Percentiles rank a stretch among this genome's conserved stretches.
These are phyloP conservation scores for Zanthoxylum bungeanum DNA, from an alignment of 345 rosid genomes.

Conservation along the genomic window DNA sequence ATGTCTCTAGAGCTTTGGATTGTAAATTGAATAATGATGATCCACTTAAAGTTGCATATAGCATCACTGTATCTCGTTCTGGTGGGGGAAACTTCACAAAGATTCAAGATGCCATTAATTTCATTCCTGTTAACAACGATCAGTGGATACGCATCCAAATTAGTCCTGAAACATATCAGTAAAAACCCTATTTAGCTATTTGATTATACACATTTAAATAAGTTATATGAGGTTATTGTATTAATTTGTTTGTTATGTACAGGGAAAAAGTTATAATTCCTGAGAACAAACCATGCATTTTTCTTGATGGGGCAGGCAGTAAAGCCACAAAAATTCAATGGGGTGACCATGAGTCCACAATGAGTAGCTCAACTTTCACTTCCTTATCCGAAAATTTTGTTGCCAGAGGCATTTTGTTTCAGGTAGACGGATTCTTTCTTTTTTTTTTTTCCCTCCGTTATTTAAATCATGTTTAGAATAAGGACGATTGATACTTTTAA, in stretches of 20 bases:
- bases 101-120: conserved; percentile 31
- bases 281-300: conserved; percentile 20
- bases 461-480: too few relatives aligned
- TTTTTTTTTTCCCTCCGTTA: too few relatives aligned
- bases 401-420: conserved; percentile 24
- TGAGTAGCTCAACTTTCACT: conserved; percentile 20
- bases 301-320: conserved; percentile 25
- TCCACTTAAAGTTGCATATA: not conserved
- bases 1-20: not conserved
- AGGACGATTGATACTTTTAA: too few relatives aligned
- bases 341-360: conserved; percentile 14
- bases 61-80: conserved; percentile 14
- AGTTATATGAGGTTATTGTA: too few relatives aligned
- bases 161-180: conserved; percentile 16
- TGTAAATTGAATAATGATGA: not conserved
- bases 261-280: conserved; percentile 31
- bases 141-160: conserved; percentile 15
- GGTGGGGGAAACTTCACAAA: conserved; percentile 23
- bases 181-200: not conserved
- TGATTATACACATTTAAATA: not conserved
- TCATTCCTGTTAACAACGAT: conserved; percentile 15
- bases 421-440: not conserved
- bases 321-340: conserved; percentile 25
- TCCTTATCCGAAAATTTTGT: conserved; percentile 22
- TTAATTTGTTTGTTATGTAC: not conserved